Percentiles rank a stretch among this genome's conserved stretches.
phyloP scores from a whole-genome alignment of 2,329 filamentous ascomycete species.

The Trichophyton verrucosum region DNA sequence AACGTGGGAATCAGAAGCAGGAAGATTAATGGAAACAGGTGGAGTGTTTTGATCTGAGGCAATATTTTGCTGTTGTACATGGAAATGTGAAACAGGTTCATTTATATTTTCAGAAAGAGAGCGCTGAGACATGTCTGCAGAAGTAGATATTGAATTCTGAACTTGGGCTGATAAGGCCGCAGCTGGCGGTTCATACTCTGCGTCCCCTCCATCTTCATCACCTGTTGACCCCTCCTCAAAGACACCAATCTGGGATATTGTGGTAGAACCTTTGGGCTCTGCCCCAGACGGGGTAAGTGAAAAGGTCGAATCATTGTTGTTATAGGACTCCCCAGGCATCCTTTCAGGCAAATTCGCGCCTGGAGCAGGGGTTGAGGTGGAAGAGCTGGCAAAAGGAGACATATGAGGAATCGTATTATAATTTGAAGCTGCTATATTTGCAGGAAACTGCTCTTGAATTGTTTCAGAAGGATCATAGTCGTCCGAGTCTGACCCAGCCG shows the following conservation, averaged over 20 bases:
- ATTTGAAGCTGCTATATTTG: constrained; percentile 21
- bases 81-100: constrained; percentile 43
- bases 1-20: constrained; percentile 35
- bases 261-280: constrained; percentile 24
- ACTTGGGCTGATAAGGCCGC: constrained; percentile 31
- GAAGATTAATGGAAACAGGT: constrained; percentile 41
- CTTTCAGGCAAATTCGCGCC: constrained; percentile 18
- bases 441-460: constrained; percentile 31
- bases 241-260: constrained; percentile 42
- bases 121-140: constrained; percentile 40
- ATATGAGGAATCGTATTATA: constrained; percentile 19
- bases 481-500: constrained; percentile 39
- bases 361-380: constrained; percentile 16
- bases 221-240: constrained; percentile 51
- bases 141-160: constrained; percentile 38
- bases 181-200: constrained; percentile 43
- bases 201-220: constrained; percentile 39
- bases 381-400: constrained; percentile 18
- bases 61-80: constrained; percentile 51
- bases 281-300: constrained; percentile 24
- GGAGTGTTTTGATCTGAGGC: constrained; percentile 36
- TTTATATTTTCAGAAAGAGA: constrained; percentile 45
- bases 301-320: constrained; percentile 20
- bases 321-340: constrained; percentile 20
- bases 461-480: constrained; percentile 44